phyloP scores from a whole-genome alignment of 1,284 basidiomycete genomes.

The Cryptococcus sp. region DNA sequence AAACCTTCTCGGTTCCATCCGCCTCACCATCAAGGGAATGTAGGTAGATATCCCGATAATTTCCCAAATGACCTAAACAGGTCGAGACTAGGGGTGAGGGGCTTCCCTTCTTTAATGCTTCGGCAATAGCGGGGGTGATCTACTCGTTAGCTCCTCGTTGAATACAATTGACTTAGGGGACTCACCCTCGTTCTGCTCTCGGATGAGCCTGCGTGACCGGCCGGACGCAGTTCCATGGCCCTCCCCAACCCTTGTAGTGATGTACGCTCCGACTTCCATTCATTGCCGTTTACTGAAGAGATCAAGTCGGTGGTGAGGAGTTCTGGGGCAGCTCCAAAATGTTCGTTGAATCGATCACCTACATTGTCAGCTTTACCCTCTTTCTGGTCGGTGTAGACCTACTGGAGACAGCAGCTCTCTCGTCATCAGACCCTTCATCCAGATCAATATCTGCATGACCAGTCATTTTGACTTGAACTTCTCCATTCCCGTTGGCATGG shows the following conservation, averaged over 20 bases:
- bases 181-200: conserved; percentile 39
- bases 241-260: conserved; percentile 51
- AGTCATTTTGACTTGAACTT: conserved; percentile 8
- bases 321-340: conserved; percentile 40
- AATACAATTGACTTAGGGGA: no score
- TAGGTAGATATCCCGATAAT: conserved; percentile 68
- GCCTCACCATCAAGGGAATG: conserved; percentile 56
- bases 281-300: conserved; percentile 20
- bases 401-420: no score
- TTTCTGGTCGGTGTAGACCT: background rate
- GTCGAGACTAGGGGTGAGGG: conserved; percentile 54
- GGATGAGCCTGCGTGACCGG: conserved; percentile 40
- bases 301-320: conserved; percentile 25
- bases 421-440: conserved; percentile 20
- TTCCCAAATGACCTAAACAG: conserved; percentile 54
- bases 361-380: conserved; percentile 1
- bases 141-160: no score
- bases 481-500: conserved; percentile 11
- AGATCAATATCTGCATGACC: conserved; percentile 8
- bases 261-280: conserved; percentile 30
- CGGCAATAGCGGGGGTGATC: conserved; percentile 60
- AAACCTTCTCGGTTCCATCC: conserved; percentile 36
- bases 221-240: conserved; percentile 55
- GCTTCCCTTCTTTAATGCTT: conserved; percentile 54
- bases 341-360: conserved; percentile 44